Percentiles rank a stretch among this genome's conserved stretches.
Conservation (phyloP, 2,329 filamentous ascomycete species). For the Apiospora arundinis region DNA sequence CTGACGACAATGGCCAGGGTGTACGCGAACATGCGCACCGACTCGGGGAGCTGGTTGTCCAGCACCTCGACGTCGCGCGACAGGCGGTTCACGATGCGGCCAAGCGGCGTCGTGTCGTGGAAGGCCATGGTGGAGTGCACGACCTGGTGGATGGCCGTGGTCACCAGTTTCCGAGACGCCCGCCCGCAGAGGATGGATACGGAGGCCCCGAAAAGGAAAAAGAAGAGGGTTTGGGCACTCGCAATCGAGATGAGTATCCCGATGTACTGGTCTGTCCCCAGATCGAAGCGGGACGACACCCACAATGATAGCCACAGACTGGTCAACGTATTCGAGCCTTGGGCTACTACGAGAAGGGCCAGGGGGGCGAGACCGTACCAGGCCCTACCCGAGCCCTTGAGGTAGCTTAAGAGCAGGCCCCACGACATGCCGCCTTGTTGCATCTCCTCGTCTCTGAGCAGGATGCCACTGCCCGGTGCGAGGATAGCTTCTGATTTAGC, state of each 20-base stretch:
- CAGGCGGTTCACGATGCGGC: constrained; percentile 98
- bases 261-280: too few relatives aligned
- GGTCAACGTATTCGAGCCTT: constrained; percentile 85
- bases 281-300: too few relatives aligned
- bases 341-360: constrained; percentile 70
- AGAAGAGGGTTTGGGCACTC: constrained; percentile 77
- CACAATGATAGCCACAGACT: constrained; percentile 94
- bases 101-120: constrained; percentile 94
- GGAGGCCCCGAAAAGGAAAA: constrained; percentile 77
- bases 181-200: constrained; percentile 81
- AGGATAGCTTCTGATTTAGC: too few relatives aligned
- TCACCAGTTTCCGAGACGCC: constrained; percentile 81
- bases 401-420: too few relatives aligned
- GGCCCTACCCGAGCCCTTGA: constrained; percentile 74
- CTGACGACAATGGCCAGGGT: constrained; percentile 82
- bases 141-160: constrained; percentile 77
- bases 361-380: constrained; percentile 70
- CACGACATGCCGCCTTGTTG: too few relatives aligned
- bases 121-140: constrained; percentile 80
- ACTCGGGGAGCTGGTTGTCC: constrained; percentile 89
- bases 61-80: constrained; percentile 94
- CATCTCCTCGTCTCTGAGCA: too few relatives aligned
- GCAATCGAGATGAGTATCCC: too few relatives aligned
- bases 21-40: constrained; percentile 89
- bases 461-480: too few relatives aligned